A percentile compares a stretch with the other conserved stretches of the same genome.
phyloP scores from a whole-genome alignment of 1,284 basidiomycete genomes.

The Heterobasidion occidentale region DNA sequence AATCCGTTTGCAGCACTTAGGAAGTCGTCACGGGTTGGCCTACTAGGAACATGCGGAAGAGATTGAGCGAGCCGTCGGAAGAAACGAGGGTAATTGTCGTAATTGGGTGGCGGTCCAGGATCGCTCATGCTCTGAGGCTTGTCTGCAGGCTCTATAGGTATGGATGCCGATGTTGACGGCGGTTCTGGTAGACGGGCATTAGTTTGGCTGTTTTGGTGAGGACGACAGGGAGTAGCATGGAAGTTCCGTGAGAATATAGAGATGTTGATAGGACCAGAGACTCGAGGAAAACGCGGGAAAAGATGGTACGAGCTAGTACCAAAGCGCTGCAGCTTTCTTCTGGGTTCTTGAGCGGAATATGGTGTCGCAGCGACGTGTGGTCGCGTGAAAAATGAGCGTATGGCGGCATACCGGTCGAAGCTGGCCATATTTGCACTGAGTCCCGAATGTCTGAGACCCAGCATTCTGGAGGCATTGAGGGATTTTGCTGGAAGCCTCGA shows the following conservation, averaged over 20 bases:
- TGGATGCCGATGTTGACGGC: neutral
- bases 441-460: neutral
- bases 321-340: neutral
- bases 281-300: neutral
- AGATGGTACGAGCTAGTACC: neutral
- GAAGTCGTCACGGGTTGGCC: conserved; percentile 84
- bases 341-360: neutral
- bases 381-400: neutral
- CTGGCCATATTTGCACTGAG: neutral
- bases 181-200: neutral
- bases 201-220: neutral
- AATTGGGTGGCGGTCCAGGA: conserved; percentile 2
- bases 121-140: neutral
- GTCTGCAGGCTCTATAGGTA: neutral
- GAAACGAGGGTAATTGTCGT: conserved; percentile 72
- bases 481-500: neutral
- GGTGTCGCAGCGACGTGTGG: neutral
- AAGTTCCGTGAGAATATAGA: neutral
- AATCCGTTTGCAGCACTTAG: conserved; percentile 81
- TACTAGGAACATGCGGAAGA: conserved; percentile 62
- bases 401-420: neutral
- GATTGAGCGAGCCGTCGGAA: conserved; percentile 70
- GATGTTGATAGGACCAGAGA: neutral
- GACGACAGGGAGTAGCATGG: neutral
- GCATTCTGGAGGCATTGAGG: neutral